Percentiles rank a stretch among this genome's conserved stretches.
Conservation (phyloP, 2,329 filamentous ascomycete genomes). For the Arthrobotrys conoides region DNA sequence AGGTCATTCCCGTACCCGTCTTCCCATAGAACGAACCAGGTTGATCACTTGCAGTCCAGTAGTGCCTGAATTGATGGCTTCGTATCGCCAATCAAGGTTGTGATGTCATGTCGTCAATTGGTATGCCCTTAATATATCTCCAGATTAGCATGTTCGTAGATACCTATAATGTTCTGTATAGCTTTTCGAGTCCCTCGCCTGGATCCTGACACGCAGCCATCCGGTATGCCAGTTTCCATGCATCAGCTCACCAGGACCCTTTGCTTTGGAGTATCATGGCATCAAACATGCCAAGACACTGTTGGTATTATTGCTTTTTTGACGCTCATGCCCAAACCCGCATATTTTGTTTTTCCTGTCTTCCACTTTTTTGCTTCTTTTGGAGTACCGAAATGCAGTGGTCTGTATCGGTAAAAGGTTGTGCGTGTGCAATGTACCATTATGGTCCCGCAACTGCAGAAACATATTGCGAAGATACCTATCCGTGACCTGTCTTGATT, state of each 20-base stretch:
- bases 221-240: constrained; percentile 33
- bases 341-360: constrained; percentile 52
- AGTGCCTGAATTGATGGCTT: constrained; percentile 33
- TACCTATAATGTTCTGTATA: background rate
- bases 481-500: constrained; percentile 19
- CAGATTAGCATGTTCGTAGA: constrained; percentile 3
- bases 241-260: constrained; percentile 40
- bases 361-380: constrained; percentile 51
- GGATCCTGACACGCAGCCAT: constrained; percentile 36
- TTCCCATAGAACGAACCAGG: constrained; percentile 16
- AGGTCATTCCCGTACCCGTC: constrained; percentile 21
- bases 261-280: constrained; percentile 55
- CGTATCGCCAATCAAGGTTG: constrained; percentile 12
- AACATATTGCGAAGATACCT: constrained; percentile 24
- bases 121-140: constrained; percentile 10
- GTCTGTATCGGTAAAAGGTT: constrained; percentile 42
- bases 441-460: constrained; percentile 11
- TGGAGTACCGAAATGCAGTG: constrained; percentile 57
- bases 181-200: constrained; percentile 14
- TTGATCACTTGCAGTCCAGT: constrained; percentile 22
- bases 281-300: constrained; percentile 58
- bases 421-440: constrained; percentile 35
- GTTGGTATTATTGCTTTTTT: constrained; percentile 48
- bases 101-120: constrained; percentile 29
- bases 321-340: constrained; percentile 37